Conservation (phyloP, 2,329 filamentous ascomycete genomes). For the Claviceps purpurea region DNA sequence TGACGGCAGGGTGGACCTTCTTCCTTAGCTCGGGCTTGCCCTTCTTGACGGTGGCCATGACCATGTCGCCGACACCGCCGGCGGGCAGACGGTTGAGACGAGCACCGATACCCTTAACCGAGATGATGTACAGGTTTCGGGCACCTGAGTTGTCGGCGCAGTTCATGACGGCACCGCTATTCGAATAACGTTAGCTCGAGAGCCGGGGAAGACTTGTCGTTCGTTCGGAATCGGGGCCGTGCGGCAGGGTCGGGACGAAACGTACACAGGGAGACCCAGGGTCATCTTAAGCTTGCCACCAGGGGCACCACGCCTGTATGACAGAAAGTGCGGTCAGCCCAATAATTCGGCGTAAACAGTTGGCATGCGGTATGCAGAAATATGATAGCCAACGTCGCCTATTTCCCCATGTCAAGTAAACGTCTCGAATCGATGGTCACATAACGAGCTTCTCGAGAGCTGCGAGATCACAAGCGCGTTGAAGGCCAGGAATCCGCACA, state of each 20-base stretch:
- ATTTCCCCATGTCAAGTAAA: neutral
- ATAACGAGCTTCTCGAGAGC: neutral
- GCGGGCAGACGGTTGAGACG: slow-evolving; percentile 95
- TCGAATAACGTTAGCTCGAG: slow-evolving; percentile 9
- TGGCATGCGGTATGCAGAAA: neutral
- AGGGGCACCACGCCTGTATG: slow-evolving; percentile 65
- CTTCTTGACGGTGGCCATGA: slow-evolving; percentile 99
- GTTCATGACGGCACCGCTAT: slow-evolving; percentile 97
- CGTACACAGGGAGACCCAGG: slow-evolving; percentile 99
- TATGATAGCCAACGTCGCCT: slow-evolving; percentile 1
- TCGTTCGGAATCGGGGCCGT: slow-evolving; percentile 4
- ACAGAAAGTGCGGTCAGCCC: slow-evolving; percentile 2
- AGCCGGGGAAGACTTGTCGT: neutral
- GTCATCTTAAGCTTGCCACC: slow-evolving; percentile 99
- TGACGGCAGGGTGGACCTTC: slow-evolving; percentile 99
- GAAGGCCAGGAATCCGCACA: neutral
- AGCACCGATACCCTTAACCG: slow-evolving; percentile 96
- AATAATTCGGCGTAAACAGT: neutral
- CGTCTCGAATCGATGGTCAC: neutral
- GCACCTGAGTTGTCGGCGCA: slow-evolving; percentile 99
- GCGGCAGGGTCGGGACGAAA: slow-evolving; percentile 7
- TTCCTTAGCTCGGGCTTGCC: slow-evolving; percentile 99
- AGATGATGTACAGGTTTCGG: slow-evolving; percentile 99
- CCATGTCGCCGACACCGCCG: slow-evolving; percentile 98
- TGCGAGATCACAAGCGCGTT: neutral